phyloP scores from a whole-genome alignment of 495 filamentous ascomycete genomes.

The Penicillium nucicola region DNA sequence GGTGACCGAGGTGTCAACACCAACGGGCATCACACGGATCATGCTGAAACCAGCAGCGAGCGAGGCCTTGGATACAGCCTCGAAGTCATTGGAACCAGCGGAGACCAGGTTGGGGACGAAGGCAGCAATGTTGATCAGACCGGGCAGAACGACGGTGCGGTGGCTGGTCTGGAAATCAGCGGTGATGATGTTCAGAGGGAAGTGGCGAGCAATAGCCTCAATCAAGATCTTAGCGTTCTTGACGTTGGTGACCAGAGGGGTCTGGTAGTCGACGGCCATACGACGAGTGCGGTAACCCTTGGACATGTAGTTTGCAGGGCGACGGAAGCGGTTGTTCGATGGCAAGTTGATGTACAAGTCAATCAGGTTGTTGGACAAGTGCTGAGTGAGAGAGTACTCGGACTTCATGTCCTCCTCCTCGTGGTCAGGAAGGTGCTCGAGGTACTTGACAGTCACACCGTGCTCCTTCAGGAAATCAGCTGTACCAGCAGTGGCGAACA shows the following conservation, averaged over 20 bases:
- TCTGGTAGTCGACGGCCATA: conserved; percentile 99
- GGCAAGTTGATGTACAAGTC: conserved; percentile 98
- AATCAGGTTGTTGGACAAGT: conserved; percentile 94
- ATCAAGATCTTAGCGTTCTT: conserved; percentile 98
- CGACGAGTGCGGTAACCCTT: conserved; percentile 91
- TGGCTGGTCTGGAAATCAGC: conserved; percentile 90
- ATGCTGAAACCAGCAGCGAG: conserved; percentile 78
- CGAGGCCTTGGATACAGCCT: conserved; percentile 69
- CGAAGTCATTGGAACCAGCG: conserved; percentile 64
- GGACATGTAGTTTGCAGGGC: conserved; percentile 97
- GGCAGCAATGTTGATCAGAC: conserved; percentile 74
- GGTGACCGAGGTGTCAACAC: conserved; percentile 67
- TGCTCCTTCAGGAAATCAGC: conserved; percentile 94
- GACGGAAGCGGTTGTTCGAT: conserved; percentile 92
- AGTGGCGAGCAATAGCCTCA: conserved; percentile 88
- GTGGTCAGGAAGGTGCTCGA: conserved; percentile 70
- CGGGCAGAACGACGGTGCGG: conserved; percentile 70
- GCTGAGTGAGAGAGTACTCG: conserved; percentile 93
- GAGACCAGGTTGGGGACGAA: conserved; percentile 73
- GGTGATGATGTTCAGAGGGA: conserved; percentile 72
- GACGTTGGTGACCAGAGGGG: conserved; percentile 94
- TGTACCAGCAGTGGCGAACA: conserved; percentile 94
- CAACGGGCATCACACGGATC: conserved; percentile 79
- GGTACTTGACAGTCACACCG: conserved; percentile 82
- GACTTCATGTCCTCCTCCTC: conserved; percentile 79